These are phyloP conservation scores for Alternaria arborescens DNA, from an alignment of 2,329 filamentous ascomycete genomes.

Conservation along the genomic window DNA sequence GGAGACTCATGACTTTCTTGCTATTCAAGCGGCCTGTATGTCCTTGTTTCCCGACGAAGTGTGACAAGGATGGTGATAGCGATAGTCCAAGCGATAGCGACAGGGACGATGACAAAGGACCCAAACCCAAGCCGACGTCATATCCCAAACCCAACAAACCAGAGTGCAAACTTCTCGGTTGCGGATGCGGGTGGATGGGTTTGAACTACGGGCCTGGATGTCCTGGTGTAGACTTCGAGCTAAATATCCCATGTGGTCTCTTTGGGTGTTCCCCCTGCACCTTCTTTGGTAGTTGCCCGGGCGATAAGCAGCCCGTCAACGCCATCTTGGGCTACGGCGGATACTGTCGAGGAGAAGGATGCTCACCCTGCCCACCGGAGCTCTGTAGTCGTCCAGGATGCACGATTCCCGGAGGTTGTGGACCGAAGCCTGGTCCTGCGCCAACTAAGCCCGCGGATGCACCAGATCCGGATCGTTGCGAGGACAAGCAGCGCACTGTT, in stretches of 20 bases:
- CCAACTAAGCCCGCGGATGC: conserved; percentile 18
- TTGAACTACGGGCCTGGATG: conserved; percentile 31
- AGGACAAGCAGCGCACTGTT: conserved; percentile 30
- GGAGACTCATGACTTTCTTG: conserved; percentile 14
- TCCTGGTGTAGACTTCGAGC: conserved; percentile 2
- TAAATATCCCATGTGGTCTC: conserved; percentile 21
- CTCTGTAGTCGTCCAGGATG: conserved; percentile 27
- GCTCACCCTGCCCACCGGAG: conserved; percentile 26
- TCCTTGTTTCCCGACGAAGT: conserved; percentile 20
- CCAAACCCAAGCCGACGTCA: conserved; percentile 13
- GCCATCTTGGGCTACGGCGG: conserved; percentile 30
- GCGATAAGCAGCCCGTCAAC: conserved; percentile 1
- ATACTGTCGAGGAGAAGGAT: conserved; percentile 26
- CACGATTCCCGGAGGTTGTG: conserved; percentile 22
- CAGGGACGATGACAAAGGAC: conserved; percentile 7
- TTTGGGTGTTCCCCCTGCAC: conserved; percentile 31
- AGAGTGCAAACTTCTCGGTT: conserved; percentile 30
- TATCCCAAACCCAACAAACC: conserved; percentile 5
- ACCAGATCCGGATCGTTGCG: conserved; percentile 25
- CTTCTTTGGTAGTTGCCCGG: conserved; percentile 28
- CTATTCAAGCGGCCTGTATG: conserved; percentile 22
- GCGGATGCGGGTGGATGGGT: conserved; percentile 37
- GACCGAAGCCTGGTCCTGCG: conserved; percentile 30
- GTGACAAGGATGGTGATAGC: conserved; percentile 16
- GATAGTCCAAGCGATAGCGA: conserved; percentile 17